Percentiles rank a stretch among this genome's conserved stretches.
Evolutionary conservation across 345 rosid species (phyloP).

Genomic region (Dipteronia sinensis): DNA sequence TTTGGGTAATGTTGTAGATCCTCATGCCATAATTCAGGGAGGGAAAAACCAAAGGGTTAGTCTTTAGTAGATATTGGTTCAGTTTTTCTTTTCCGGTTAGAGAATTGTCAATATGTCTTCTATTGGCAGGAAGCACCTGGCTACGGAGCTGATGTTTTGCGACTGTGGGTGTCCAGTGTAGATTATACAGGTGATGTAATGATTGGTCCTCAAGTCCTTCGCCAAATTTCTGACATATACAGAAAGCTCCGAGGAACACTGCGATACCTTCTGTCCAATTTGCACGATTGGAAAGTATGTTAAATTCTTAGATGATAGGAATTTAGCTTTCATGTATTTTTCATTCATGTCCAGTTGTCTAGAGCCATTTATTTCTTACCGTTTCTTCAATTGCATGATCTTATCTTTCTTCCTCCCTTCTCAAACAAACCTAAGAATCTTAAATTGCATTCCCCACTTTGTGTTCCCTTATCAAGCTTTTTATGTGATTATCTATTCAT

Average conservation of each 20-base stretch:
- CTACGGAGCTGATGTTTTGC: conserved; percentile 92
- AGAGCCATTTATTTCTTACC: neutral
- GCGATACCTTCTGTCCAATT: conserved; percentile 88
- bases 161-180: conserved; percentile 99
- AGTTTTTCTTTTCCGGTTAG: neutral
- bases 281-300: conserved; percentile 93
- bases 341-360: neutral
- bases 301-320: conserved; percentile 6
- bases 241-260: conserved; percentile 92
- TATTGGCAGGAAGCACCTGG: conserved; percentile 82
- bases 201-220: conserved; percentile 80
- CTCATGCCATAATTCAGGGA: conserved; percentile 76
- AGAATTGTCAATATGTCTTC: conserved; percentile 24
- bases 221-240: conserved; percentile 91
- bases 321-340: neutral
- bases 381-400: neutral
- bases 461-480: neutral
- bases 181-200: conserved; percentile 87
- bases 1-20: conserved; percentile 92
- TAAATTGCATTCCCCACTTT: conserved; percentile 1
- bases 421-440: neutral
- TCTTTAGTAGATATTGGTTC: conserved; percentile 11
- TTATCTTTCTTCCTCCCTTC: neutral
- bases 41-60: conserved; percentile 79
- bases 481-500: neutral